phyloP scores from a whole-genome alignment of 1,139 yeast species.

The Diutina mesorugosa region DNA sequence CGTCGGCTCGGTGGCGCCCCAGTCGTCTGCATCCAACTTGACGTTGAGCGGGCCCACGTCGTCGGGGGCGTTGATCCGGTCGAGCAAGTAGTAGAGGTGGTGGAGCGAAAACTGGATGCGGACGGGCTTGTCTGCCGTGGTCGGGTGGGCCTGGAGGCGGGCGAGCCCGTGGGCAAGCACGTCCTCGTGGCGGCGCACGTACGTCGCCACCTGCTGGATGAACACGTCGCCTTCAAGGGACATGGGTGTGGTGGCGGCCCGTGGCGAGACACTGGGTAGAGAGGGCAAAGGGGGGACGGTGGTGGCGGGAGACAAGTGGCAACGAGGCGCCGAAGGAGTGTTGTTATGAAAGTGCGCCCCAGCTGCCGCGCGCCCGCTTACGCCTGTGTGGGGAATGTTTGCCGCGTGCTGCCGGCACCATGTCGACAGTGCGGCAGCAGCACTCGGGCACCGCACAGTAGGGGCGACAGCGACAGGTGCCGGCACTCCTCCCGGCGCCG shows the following conservation, averaged over 20 bases:
- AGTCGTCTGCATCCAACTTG: slow-evolving; percentile 42
- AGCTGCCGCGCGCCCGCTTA: background rate
- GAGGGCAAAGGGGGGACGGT: background rate
- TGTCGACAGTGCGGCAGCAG: no score
- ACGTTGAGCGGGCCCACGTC: slow-evolving; percentile 55
- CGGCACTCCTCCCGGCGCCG: background rate
- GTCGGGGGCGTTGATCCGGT: slow-evolving; percentile 40
- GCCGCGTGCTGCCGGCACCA: no score
- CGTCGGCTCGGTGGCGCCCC: slow-evolving; percentile 26
- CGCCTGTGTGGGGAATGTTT: background rate
- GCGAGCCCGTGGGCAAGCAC: slow-evolving; percentile 31
- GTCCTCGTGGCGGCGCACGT: slow-evolving; percentile 29
- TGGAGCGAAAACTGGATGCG: slow-evolving; percentile 46
- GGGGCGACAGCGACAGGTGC: background rate
- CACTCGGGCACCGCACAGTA: no score
- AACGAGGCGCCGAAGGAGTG: background rate
- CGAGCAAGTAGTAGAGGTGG: slow-evolving; percentile 48
- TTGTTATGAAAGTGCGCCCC: background rate
- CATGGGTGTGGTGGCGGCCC: background rate
- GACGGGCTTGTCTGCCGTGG: slow-evolving; percentile 32
- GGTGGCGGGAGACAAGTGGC: background rate
- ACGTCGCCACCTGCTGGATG: slow-evolving; percentile 27
- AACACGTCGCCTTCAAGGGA: slow-evolving; percentile 32
- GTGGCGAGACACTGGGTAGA: background rate
- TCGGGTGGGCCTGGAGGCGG: slow-evolving; percentile 24